Percentiles rank a stretch among this genome's conserved stretches.
These are phyloP conservation scores for Tulasnella sp. DNA, from an alignment of 768 basidiomycete species.

Conservation along the genomic window DNA sequence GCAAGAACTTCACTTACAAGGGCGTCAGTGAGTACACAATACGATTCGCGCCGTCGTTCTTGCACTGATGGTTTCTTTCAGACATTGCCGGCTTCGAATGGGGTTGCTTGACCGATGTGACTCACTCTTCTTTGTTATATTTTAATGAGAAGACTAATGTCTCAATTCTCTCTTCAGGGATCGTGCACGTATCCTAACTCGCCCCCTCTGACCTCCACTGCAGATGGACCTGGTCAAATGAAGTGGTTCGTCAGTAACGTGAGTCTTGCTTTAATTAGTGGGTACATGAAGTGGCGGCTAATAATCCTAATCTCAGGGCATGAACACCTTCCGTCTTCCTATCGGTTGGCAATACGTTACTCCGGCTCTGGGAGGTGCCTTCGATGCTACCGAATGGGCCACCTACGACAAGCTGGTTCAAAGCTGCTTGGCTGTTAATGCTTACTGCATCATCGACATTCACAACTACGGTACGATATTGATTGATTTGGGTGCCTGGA, in stretches of 20 bases:
- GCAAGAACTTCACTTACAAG: background rate
- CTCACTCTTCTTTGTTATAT: slow-evolving; percentile 34
- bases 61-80: background rate
- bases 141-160: background rate
- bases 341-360: slow-evolving; percentile 42
- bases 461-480: slow-evolving; percentile 10
- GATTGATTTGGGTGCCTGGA: too few relatives aligned
- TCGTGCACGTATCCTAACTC: slow-evolving; percentile 17
- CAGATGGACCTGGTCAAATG: slow-evolving; percentile 45
- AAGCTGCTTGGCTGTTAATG: slow-evolving; percentile 38
- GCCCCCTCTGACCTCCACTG: slow-evolving; percentile 30
- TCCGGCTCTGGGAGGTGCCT: slow-evolving; percentile 26
- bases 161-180: background rate
- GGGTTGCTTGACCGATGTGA: background rate
- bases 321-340: slow-evolving; percentile 48
- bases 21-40: background rate
- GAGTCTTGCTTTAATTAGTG: slow-evolving; percentile 17
- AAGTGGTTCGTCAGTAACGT: slow-evolving; percentile 45
- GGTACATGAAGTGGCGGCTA: background rate
- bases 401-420: slow-evolving; percentile 44
- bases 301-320: slow-evolving; percentile 19
- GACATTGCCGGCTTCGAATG: slow-evolving; percentile 12
- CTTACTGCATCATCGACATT: slow-evolving; percentile 43
- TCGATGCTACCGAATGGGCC: slow-evolving; percentile 35
- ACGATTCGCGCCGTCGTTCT: background rate